Base-by-base conservation (phyloP, 1,284 basidiomycete species). In the Singerocomus rubriflavus region DNA sequence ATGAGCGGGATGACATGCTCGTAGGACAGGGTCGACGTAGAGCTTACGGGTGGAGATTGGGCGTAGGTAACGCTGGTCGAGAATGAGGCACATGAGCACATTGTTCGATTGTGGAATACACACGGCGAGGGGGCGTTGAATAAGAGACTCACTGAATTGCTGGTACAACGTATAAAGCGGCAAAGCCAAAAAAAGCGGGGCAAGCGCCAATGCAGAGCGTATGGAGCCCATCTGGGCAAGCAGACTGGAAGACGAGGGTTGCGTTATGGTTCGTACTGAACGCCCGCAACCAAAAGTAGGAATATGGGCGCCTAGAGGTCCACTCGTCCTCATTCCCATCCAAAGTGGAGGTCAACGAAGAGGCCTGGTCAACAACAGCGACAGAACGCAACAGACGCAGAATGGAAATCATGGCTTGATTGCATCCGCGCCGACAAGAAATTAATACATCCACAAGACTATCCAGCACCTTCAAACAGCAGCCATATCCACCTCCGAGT, bases 131-230 rank as follows among this genome's bases (percentile, higher is more conserved):
- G 21, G 4, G 21, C 21, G 21, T n/a, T n/a, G n/a, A n/a, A n/a
- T 14, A 39, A 32, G 5, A 14, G 29, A 70, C 78, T 62, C 53
- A 81, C 81, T 60, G 45, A 66, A 70, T 58, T 81, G 78, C 13
- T 77, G 71, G 54, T 69, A 64, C 33, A 75, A 60, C 2, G 77
- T 68, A 36, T 72, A 57, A 51, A 70, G 68, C 1, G 74, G 73
- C 6, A 71, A 65, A 12, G 65, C 64, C 45, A 82, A 59, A 14
- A 82, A 66, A 9, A 80, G 62, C 3, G 79, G 79, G 1, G 71
- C 59, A 13, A 82, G 62, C 0, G 65, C 65, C 27, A 81, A 54
- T 37, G 79, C 57, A 11, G 79, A 81, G 46, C 71, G 68, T 53
- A 75, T 54, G 6, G 44, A 31, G 41, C 30, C 25, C 60, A 64